Base-by-base conservation (phyloP, 2,329 filamentous ascomycete species). In the Hymenoscyphus albidus region DNA sequence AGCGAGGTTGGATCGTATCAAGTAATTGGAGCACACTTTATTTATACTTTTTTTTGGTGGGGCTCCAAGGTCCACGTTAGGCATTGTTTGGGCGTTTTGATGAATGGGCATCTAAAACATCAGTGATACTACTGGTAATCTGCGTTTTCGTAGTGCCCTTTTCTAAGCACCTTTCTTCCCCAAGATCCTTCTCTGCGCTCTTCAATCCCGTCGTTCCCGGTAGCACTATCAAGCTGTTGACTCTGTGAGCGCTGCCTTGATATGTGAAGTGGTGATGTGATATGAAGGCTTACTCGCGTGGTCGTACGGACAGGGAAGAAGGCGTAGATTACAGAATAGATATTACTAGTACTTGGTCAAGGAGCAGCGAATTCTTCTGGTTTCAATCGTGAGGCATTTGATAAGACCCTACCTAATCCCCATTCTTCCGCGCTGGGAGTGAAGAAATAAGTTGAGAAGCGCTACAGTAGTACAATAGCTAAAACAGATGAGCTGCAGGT, bases 1-100 rank as follows among this genome's bases (percentile, higher is more conserved):
- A 69, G 86, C 88, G 38, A 73, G 73, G 64, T 67, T 75, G 64
- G 74, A 75, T 59, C 73, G 74, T 12, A 75, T 75, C 22, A 69
- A 70, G 44, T 75, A 63, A 64, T 10, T 51, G 32, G 13, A 9
- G 7, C 10, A 31, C 48, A 64, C 35, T 35, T 35, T 35, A 35
- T 35, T 35, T 35, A 35, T 27, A n/a, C 14, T 48, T 57, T 39
- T 39, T 5, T 2, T 31, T 22, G 57, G 35, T 10, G 35, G 35
- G 35, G 35, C 9, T 35, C 35, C 35, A 35, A 44, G n/a, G 55
- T 61, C 13, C 22, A 56, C 27, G 18, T 32, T 64, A 60, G 35
- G 32, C 39, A 61, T 61, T 58, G 42, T 57, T 64, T 57, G 10
- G 62, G 57, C 59, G 35, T 64, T 63, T 57, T 58, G 18, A 12